Percentiles rank a stretch among this genome's conserved stretches.
These are phyloP conservation scores for Phellopilus nigrolimitatus DNA, from an alignment of 1,284 basidiomycete genomes.

Conservation along the genomic window DNA sequence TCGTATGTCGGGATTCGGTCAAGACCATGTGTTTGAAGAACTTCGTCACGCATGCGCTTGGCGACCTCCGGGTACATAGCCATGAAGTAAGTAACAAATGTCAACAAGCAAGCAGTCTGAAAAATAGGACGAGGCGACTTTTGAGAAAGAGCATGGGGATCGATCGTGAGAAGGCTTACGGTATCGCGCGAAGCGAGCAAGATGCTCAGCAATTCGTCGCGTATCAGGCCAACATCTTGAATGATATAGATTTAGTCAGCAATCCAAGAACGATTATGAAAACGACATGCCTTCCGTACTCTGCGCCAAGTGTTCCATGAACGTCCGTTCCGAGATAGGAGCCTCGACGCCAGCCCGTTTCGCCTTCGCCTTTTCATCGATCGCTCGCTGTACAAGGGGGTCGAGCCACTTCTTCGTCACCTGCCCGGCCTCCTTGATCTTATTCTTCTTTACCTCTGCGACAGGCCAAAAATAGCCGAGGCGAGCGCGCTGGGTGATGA, in stretches of 20 bases:
- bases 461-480: constrained; percentile 65
- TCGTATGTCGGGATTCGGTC: constrained; percentile 46
- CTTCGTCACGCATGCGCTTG: constrained; percentile 52
- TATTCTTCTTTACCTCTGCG: constrained; percentile 59
- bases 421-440: constrained; percentile 44
- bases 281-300: constrained; percentile 51
- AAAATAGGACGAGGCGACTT: background rate
- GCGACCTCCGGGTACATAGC: constrained; percentile 53
- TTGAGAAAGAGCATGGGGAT: background rate
- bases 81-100: constrained; percentile 62
- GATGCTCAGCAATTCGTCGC: constrained; percentile 70
- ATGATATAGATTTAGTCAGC: background rate
- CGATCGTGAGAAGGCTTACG: constrained; percentile 33
- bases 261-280: constrained; percentile 9
- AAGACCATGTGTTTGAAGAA: constrained; percentile 49
- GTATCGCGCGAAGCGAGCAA: constrained; percentile 70
- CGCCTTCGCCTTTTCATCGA: constrained; percentile 42
- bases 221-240: constrained; percentile 51
- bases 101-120: constrained; percentile 58
- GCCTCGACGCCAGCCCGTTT: constrained; percentile 35
- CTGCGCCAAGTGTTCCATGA: constrained; percentile 62
- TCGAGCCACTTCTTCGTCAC: constrained; percentile 57
- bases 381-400: constrained; percentile 51
- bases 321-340: constrained; percentile 49
- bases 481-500: constrained; percentile 46